These are phyloP conservation scores for Aspergillus heteromorphus DNA, from an alignment of 495 filamentous ascomycete species.

Conservation along the genomic window DNA sequence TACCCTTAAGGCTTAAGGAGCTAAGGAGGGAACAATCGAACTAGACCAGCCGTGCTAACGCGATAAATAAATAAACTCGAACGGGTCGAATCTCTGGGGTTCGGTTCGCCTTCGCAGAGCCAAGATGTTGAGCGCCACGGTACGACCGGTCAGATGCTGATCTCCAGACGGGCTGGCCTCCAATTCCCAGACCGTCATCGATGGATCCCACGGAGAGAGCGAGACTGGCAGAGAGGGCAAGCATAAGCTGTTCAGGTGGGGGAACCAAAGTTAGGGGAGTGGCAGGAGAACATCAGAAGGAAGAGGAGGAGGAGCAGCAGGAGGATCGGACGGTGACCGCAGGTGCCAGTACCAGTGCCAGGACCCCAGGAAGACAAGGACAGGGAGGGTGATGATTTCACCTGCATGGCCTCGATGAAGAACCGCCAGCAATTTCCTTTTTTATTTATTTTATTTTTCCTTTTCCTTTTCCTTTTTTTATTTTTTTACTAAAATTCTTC, in stretches of 20 bases:
- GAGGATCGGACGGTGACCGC: neutral
- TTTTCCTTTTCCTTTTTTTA: neutral
- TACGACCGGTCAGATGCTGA: constrained; percentile 19
- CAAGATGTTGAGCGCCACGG: constrained; percentile 11
- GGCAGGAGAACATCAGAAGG: too few species aligned
- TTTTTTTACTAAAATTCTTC: too few species aligned
- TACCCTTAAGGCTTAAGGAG: neutral
- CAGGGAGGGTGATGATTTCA: neutral
- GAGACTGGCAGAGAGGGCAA: neutral
- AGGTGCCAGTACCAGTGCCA: too few species aligned
- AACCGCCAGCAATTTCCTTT: neutral
- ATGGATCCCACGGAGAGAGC: neutral
- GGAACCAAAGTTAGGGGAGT: neutral
- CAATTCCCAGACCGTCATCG: neutral
- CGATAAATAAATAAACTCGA: constrained; percentile 13
- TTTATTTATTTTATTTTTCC: too few species aligned
- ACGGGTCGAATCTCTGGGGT: constrained; percentile 18
- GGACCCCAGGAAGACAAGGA: neutral
- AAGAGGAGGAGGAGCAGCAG: neutral
- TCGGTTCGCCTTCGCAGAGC: constrained; percentile 1
- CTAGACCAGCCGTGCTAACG: neutral
- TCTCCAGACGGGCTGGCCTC: neutral
- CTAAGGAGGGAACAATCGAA: neutral
- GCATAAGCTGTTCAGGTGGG: too few species aligned
- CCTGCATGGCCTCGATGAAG: neutral